Evolutionary conservation across 2,329 filamentous ascomycete species (phyloP).

Genomic region (Colletotrichum trifolii): DNA sequence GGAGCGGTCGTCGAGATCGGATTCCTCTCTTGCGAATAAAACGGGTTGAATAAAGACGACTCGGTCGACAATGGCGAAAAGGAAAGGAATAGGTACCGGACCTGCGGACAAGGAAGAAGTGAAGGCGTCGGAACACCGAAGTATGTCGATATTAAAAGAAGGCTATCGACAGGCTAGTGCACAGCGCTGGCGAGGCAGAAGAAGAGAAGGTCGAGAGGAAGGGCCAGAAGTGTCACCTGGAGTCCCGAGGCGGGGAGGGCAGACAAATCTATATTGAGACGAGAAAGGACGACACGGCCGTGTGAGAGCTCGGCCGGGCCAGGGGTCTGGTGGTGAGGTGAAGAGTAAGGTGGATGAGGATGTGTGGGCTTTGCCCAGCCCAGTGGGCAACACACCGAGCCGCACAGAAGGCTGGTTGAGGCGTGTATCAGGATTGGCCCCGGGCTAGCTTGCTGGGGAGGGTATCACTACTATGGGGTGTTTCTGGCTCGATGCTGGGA

Average conservation of each 20-base stretch:
- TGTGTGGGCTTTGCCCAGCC: conserved; percentile 44
- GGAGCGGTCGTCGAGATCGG: conserved; percentile 37
- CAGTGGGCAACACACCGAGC: conserved; percentile 50
- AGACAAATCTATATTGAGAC: conserved; percentile 52
- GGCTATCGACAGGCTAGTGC: conserved; percentile 64
- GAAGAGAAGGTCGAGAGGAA: conserved; percentile 45
- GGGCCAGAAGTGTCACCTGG: conserved; percentile 39
- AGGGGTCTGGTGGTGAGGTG: conserved; percentile 15
- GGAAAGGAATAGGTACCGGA: conserved; percentile 60
- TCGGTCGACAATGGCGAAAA: conserved; percentile 40
- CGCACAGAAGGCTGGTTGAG: conserved; percentile 42
- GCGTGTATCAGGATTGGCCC: conserved; percentile 53
- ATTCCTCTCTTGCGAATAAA: conserved; percentile 34
- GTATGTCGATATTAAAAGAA: conserved; percentile 61
- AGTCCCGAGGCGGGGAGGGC: conserved; percentile 29
- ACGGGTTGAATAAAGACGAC: conserved; percentile 37
- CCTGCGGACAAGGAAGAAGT: conserved; percentile 53
- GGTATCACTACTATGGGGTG: conserved; percentile 48
- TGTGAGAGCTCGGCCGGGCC: conserved; percentile 24
- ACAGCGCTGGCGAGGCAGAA: conserved; percentile 55
- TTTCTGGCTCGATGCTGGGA: conserved; percentile 51
- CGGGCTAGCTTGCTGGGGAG: conserved; percentile 46
- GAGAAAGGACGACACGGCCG: conserved; percentile 31
- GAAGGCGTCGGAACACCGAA: conserved; percentile 43
- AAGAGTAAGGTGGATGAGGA: conserved; percentile 22